phyloP scores from a whole-genome alignment of 164 flowering plant species.

The Taxillus chinensis region DNA sequence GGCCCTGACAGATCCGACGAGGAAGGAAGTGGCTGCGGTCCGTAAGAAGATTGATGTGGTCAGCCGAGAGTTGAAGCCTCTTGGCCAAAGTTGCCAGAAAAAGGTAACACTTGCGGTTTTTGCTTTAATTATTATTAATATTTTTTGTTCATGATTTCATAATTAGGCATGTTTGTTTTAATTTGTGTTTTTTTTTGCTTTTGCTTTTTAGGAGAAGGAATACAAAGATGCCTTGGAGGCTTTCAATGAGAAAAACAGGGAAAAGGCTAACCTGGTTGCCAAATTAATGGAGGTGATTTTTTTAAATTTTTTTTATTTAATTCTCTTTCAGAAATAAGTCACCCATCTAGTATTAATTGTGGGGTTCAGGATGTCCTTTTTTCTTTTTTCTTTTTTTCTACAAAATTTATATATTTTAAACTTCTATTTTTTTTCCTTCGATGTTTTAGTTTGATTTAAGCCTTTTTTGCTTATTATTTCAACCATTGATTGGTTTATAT shows the following conservation, averaged over 20 bases:
- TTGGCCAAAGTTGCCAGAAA: constrained; percentile 47
- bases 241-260: constrained; percentile 73
- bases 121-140: background rate
- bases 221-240: constrained; percentile 81
- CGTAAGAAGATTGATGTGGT: constrained; percentile 46
- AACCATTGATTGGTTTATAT: background rate
- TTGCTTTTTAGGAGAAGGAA: constrained; percentile 62
- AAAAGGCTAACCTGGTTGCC: constrained; percentile 60
- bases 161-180: no score
- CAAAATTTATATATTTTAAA: no score
- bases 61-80: constrained; percentile 39
- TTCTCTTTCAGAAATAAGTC: background rate
- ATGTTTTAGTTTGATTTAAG: no score
- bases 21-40: constrained; percentile 36
- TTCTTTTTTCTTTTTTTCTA: background rate
- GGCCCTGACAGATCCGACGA: constrained; percentile 47
- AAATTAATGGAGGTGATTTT: constrained; percentile 69
- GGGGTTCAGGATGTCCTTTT: background rate
- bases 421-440: no score
- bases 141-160: no score
- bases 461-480: background rate
- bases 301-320: background rate
- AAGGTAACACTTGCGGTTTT: constrained; percentile 25
- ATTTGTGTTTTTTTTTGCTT: no score
- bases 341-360: background rate